Evolutionary conservation across 2,329 filamentous ascomycete species (phyloP).

Genomic region (Penicillium aurantiogriseum): DNA sequence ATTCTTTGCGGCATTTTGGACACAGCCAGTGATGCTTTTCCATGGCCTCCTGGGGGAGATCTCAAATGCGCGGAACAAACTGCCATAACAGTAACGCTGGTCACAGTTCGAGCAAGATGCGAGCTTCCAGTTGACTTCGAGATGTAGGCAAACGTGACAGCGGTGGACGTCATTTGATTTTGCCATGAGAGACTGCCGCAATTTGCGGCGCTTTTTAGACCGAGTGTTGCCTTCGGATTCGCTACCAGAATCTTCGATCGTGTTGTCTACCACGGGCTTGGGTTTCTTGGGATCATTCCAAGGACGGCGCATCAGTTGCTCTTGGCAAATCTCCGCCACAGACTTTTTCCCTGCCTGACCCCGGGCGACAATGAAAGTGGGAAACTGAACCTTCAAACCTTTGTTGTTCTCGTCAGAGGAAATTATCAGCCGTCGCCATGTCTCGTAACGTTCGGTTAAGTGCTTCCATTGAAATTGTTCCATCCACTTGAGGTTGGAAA

Average conservation of each 20-base stretch:
- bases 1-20: slow-evolving; percentile 79
- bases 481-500: slow-evolving; percentile 83
- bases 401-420: slow-evolving; percentile 61
- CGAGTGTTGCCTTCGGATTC: slow-evolving; percentile 59
- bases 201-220: slow-evolving; percentile 64
- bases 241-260: slow-evolving; percentile 38
- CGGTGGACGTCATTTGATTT: slow-evolving; percentile 51
- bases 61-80: slow-evolving; percentile 86
- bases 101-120: slow-evolving; percentile 75
- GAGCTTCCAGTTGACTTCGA: slow-evolving; percentile 80
- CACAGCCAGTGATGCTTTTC: slow-evolving; percentile 82
- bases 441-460: slow-evolving; percentile 73
- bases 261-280: slow-evolving; percentile 48
- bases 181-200: slow-evolving; percentile 49
- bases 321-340: slow-evolving; percentile 89
- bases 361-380: slow-evolving; percentile 63
- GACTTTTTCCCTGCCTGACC: slow-evolving; percentile 70
- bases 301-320: slow-evolving; percentile 74
- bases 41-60: slow-evolving; percentile 77
- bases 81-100: slow-evolving; percentile 86
- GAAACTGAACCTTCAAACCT: slow-evolving; percentile 60
- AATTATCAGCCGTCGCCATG: slow-evolving; percentile 77
- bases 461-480: slow-evolving; percentile 89
- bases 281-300: slow-evolving; percentile 70
- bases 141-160: slow-evolving; percentile 82